phyloP scores from a whole-genome alignment of 768 basidiomycete genomes.

The Hemileccinum rubropunctum region DNA sequence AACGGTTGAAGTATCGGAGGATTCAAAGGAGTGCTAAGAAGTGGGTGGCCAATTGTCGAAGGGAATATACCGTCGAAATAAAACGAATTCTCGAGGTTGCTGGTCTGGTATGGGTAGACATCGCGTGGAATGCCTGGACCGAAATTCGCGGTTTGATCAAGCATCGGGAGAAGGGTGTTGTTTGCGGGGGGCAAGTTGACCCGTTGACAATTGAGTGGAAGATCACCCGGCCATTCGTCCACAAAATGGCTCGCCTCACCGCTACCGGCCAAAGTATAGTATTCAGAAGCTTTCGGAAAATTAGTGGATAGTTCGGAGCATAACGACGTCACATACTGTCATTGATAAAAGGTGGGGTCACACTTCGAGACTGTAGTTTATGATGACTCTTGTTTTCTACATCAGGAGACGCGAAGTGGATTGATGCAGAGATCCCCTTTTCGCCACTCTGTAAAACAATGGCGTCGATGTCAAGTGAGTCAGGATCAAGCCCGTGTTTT shows the following conservation, averaged over 20 bases:
- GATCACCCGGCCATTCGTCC: constrained; percentile 6
- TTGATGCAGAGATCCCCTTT: constrained; percentile 13
- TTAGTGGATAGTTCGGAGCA: background rate
- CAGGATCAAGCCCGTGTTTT: constrained; percentile 42
- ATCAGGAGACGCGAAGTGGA: constrained; percentile 1
- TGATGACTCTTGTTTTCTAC: background rate
- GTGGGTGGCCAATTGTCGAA: constrained; percentile 4
- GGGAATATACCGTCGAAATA: constrained; percentile 5
- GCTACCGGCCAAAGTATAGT: background rate
- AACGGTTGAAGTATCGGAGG: constrained; percentile 14
- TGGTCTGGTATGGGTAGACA: constrained; percentile 1
- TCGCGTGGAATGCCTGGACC: constrained; percentile 1
- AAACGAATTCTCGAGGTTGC: constrained; percentile 2
- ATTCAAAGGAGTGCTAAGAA: constrained; percentile 7
- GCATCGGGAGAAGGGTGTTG: constrained; percentile 1
- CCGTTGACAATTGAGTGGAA: constrained; percentile 4
- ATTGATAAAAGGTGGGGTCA: constrained; percentile 3
- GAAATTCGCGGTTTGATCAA: constrained; percentile 3
- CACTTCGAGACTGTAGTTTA: constrained; percentile 5
- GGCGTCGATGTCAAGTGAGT: constrained; percentile 14
- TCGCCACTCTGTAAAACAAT: constrained; percentile 22
- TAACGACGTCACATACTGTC: constrained; percentile 15
- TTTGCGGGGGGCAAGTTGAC: constrained; percentile 1
- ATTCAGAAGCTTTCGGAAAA: constrained; percentile 12
- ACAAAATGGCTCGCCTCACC: background rate